These are phyloP conservation scores for Myxozyma sirexii DNA, from an alignment of 805 yeast species.

Conservation along the genomic window DNA sequence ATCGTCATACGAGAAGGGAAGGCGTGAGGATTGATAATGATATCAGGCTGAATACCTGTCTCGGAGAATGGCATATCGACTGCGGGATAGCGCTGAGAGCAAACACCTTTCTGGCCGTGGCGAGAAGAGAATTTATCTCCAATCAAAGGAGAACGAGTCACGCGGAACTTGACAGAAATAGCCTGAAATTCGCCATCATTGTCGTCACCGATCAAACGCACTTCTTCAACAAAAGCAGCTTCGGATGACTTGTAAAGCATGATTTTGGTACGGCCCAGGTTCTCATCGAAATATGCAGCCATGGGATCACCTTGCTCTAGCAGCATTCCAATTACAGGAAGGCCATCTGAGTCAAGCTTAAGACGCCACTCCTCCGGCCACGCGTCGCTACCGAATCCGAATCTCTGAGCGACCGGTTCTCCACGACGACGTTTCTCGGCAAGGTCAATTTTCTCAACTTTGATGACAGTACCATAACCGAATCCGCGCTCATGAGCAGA, in stretches of 20 bases:
- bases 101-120: constrained; percentile 98
- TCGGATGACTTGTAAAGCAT: constrained; percentile 93
- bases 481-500: constrained; percentile 98
- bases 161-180: constrained; percentile 83
- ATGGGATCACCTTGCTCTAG: constrained; percentile 97
- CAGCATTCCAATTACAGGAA: constrained; percentile 83
- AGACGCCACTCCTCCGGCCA: constrained; percentile 93
- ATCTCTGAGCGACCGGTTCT: constrained; percentile 91
- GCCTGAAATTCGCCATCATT: constrained; percentile 77
- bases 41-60: constrained; percentile 95
- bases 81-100: constrained; percentile 97
- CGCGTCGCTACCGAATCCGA: constrained; percentile 90
- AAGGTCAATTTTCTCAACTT: constrained; percentile 89
- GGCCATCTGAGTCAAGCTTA: constrained; percentile 86
- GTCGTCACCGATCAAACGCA: constrained; percentile 87
- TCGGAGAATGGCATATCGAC: constrained; percentile 97
- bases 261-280: constrained; percentile 84
- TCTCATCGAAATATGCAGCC: constrained; percentile 89
- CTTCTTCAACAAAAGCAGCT: constrained; percentile 94
- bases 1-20: constrained; percentile 99
- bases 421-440: constrained; percentile 78
- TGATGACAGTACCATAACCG: constrained; percentile 95
- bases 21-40: constrained; percentile 97
- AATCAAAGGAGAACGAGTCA: constrained; percentile 88
- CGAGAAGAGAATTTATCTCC: constrained; percentile 98